Base-by-base conservation (phyloP, 2,329 filamentous ascomycete species). In the Pestalotiopsis sp. region DNA sequence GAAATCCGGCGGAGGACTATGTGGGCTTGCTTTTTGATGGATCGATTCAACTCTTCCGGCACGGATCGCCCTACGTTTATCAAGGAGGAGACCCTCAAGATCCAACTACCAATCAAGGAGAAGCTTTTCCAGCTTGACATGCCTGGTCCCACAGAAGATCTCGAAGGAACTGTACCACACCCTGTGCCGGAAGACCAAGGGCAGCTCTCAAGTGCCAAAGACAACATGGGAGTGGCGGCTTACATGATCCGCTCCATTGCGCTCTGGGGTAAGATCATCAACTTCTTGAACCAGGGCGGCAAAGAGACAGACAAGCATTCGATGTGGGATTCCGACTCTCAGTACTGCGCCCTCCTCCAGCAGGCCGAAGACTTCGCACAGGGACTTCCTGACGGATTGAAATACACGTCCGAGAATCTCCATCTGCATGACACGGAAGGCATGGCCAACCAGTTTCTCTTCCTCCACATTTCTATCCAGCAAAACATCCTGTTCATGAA, bases 1-100 rank as follows among this genome's bases (percentile, higher is more conserved):
- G 96, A 99, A 79, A 98, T 98, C 66, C 88, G 96, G 70, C 86
- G 96, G 73, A 89, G 96, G 68, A 96, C 94, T 2, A 98, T 99
- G 95, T 99, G 96, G 96, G 93, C 95, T 13, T 98, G 95, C 77
- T 97, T 97, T 76, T 81, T 98, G 68, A 98, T 98, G 95, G 96
- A 99, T 78, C 90, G 95, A 0, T 98, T 98, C 84, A 98, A 97
- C 80, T 98, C 95, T 0, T 98, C 95, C 1, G 95, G 96, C 2
- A 97, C 94, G 2, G 95, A 98, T 75, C 88, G 95, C 49, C 96
- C 96, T 23, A 93, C 94, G 66, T 97, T 98, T 73, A 92, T 97
- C 67, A 92, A 93, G 72, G 94, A 98, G 78, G 93, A 96, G 72
- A 93, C 93, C 67, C 88, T 98, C 70, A 91, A 94, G 73, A 93